These are phyloP conservation scores for Sporothrix pseudoabietina DNA, from an alignment of 2,329 filamentous ascomycete genomes.

Conservation along the genomic window DNA sequence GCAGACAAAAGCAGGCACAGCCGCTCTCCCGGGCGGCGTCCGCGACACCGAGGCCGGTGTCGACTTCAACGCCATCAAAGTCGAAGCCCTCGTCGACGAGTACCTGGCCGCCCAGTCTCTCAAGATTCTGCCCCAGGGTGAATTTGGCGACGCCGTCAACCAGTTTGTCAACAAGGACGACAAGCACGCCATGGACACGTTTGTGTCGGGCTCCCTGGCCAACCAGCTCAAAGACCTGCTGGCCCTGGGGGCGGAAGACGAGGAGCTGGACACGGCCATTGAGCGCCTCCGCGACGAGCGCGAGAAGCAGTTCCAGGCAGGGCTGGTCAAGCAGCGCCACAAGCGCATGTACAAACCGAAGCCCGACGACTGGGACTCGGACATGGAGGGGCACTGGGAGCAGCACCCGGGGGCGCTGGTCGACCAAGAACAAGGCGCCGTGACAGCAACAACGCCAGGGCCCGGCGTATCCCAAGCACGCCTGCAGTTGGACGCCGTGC, in stretches of 20 bases:
- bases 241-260: constrained; percentile 66
- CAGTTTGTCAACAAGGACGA: constrained; percentile 96
- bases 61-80: constrained; percentile 73
- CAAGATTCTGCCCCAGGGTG: constrained; percentile 88
- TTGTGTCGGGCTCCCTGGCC: constrained; percentile 71
- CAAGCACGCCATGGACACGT: constrained; percentile 84
- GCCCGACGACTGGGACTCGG: constrained; percentile 84
- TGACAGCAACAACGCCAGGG: not conserved
- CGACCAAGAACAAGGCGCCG: not conserved
- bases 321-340: constrained; percentile 51
- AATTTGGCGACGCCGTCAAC: constrained; percentile 87
- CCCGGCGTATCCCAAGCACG: not conserved
- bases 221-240: constrained; percentile 72
- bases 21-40: constrained; percentile 56
- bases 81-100: constrained; percentile 85
- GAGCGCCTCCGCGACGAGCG: constrained; percentile 68
- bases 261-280: constrained; percentile 75
- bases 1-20: constrained; percentile 54
- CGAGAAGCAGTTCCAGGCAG: constrained; percentile 71
- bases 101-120: constrained; percentile 85
- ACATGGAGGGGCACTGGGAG: constrained; percentile 83
- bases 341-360: constrained; percentile 69
- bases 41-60: constrained; percentile 60
- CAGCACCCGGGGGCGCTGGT: constrained; percentile 71
- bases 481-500: not conserved